Evolutionary conservation across 371 early-diverging fungal genomes (phyloP).

Genomic region (Actinomortierella wolfii): DNA sequence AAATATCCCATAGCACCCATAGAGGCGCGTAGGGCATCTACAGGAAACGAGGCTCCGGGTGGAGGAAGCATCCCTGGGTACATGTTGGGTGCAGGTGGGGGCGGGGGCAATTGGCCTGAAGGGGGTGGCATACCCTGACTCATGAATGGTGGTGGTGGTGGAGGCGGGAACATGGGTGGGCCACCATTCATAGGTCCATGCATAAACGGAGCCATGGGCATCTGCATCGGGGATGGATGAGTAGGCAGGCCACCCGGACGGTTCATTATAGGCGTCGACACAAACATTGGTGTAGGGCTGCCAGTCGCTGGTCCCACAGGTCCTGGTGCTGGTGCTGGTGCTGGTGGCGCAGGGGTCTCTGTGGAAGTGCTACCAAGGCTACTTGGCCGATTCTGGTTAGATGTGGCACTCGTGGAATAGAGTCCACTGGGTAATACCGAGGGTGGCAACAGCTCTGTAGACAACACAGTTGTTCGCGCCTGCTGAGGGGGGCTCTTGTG

Average conservation of each 20-base stretch:
- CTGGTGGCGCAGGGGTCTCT: constrained; percentile 5
- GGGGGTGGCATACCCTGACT: constrained; percentile 9
- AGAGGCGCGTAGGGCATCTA: constrained; percentile 44
- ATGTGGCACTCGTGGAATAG: constrained; percentile 5
- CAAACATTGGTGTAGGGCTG: constrained; percentile 6
- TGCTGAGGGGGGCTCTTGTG: too few relatives aligned
- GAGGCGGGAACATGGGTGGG: constrained; percentile 29
- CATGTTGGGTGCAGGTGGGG: constrained; percentile 9
- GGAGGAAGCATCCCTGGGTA: constrained; percentile 4
- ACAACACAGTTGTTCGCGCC: constrained; percentile 5
- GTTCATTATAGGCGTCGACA: constrained; percentile 5
- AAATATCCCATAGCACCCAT: constrained; percentile 45
- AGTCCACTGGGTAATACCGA: constrained; percentile 42
- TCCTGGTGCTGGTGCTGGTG: constrained; percentile 20
- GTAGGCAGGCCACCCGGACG: constrained; percentile 35
- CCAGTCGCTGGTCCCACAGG: not conserved
- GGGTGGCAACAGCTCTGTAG: constrained; percentile 38
- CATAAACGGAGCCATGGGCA: constrained; percentile 2
- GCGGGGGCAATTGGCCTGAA: constrained; percentile 22
- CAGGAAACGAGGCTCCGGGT: constrained; percentile 26
- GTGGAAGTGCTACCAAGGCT: constrained; percentile 4
- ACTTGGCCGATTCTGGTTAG: constrained; percentile 5
- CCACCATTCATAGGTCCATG: constrained; percentile 18
- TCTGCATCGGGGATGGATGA: constrained; percentile 45
- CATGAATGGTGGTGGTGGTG: constrained; percentile 29